Percentiles rank a stretch among this genome's conserved stretches.
Conservation (phyloP, 169 alveolate species). For the Ichthyophthirius multifiliis region DNA sequence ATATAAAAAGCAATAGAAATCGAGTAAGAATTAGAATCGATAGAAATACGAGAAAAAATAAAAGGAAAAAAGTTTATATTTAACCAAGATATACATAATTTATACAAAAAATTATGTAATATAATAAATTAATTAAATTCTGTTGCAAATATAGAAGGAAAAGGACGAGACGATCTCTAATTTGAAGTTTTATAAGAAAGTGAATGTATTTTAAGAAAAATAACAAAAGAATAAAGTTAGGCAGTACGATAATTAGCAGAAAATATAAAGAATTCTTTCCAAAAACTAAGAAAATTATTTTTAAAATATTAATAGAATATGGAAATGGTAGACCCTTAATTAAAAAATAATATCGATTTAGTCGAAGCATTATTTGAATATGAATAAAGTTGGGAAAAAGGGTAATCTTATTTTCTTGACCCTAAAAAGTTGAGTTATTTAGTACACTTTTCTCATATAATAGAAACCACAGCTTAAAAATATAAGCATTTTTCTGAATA, state of each 20-base stretch:
- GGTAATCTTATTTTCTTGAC: conserved; percentile 65
- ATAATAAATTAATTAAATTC: conserved; percentile 65
- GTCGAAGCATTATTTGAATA: conserved; percentile 62
- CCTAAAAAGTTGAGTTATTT: conserved; percentile 61
- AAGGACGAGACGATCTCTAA: conserved; percentile 76
- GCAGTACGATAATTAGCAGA: conserved; percentile 72
- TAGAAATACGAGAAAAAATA: conserved; percentile 17
- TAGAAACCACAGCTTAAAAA: conserved; percentile 65
- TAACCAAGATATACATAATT: not conserved
- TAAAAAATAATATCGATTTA: conserved; percentile 71
- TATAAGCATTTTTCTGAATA: conserved; percentile 57
- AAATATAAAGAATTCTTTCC: conserved; percentile 55
- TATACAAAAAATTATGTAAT: conserved; percentile 3
- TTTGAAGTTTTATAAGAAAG: conserved; percentile 63
- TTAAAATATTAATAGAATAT: conserved; percentile 69
- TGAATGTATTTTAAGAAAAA: conserved; percentile 61
- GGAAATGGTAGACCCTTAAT: conserved; percentile 77
- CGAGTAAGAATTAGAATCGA: not conserved
- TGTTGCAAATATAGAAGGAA: conserved; percentile 82
- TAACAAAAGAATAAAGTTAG: conserved; percentile 48
- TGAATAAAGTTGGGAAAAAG: conserved; percentile 77
- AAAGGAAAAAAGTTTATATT: not conserved
- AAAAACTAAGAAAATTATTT: conserved; percentile 53
- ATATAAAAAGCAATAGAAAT: conserved; percentile 1
- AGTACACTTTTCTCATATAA: conserved; percentile 59